Evolutionary conservation across 2,329 filamentous ascomycete genomes (phyloP).

Genomic region (Ophiognomonia clavigignenti-juglandacearum): DNA sequence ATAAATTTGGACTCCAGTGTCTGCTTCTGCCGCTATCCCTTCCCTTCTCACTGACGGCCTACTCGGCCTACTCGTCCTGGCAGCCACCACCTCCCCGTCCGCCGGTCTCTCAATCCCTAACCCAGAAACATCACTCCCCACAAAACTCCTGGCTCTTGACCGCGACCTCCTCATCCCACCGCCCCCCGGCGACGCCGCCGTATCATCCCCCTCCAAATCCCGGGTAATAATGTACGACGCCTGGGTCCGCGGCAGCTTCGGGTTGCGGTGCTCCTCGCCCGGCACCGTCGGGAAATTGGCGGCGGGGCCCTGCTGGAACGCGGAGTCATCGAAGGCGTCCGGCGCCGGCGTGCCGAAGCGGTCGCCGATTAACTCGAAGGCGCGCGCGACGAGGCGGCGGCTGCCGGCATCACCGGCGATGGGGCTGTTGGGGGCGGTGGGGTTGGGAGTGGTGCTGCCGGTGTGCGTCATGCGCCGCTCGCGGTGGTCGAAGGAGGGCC

Average conservation of each 20-base stretch:
- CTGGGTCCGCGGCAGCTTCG: background rate
- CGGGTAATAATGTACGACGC: conserved; percentile 7
- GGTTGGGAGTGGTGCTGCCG: too few species aligned
- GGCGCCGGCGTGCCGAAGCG: conserved; percentile 5
- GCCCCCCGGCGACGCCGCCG: too few species aligned
- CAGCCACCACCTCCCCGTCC: too few species aligned
- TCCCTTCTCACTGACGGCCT: too few species aligned
- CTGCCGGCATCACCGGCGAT: background rate
- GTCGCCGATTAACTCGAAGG: conserved; percentile 3
- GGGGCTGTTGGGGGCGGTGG: background rate
- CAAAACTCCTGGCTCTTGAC: conserved; percentile 1
- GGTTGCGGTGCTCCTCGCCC: conserved; percentile 6
- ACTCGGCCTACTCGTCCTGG: background rate
- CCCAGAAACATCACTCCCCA: conserved; percentile 1
- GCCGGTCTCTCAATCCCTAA: background rate
- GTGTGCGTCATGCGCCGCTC: too few species aligned
- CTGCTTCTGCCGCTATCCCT: too few species aligned
- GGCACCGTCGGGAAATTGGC: conserved; percentile 7
- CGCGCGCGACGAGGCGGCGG: background rate
- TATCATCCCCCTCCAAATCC: too few species aligned
- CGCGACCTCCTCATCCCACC: too few species aligned
- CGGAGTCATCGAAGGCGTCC: conserved; percentile 4
- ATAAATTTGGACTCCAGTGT: too few species aligned
- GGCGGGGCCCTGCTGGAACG: background rate
- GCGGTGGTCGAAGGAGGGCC: too few species aligned